Evolutionary conservation across 106 monocot species (phyloP), one percentile per base, ranked within the genome.

Genomic region (Dioscorea alata): DNA sequence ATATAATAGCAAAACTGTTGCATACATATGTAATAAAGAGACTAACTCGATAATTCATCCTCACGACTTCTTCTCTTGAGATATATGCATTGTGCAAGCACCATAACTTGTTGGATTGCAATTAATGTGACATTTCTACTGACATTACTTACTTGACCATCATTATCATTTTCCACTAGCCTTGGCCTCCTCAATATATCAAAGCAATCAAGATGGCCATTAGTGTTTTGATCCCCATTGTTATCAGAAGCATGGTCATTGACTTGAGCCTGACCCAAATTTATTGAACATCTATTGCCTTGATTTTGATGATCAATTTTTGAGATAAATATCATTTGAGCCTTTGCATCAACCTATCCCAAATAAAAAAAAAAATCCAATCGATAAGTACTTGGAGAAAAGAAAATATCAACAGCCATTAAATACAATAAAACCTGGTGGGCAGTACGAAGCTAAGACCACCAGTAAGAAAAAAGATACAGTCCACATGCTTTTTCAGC

Each of bases 11-110:
- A 42, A 42, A 20, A 35, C 31, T 64, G 56, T 21, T 59, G 59
- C 59, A 59, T 4, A 59, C 22, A 12, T 59, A 59, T 59, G 0
- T 21, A 13, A 70, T n/a, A 42, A 65, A 68, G 18, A 50, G 22
- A 17, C 80, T n/a, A 83, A 92, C 97, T 79, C 50, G 93, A 93
- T 79, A 99, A 74, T 67, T 99, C 99, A 88, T 99, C 93, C 69
- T 87, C 83, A 68, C 87, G 89, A 70, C 83, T 81, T 51, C 78
- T 87, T 62, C 85, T 81, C 59, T 81, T 85, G 21, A 84, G 76
- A 60, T 75, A 79, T 53, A 93, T 73, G 71, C 99, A 99, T 50
- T 93, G 81, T 59, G 80, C 87, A 57, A 99, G 83, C 61, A 99
- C 53, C 77, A 90, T 74, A 63, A 85, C 87, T 83, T 99, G 92